phyloP scores from a whole-genome alignment of 78 protist genomes.

The Tieghemostelium lacteum region DNA sequence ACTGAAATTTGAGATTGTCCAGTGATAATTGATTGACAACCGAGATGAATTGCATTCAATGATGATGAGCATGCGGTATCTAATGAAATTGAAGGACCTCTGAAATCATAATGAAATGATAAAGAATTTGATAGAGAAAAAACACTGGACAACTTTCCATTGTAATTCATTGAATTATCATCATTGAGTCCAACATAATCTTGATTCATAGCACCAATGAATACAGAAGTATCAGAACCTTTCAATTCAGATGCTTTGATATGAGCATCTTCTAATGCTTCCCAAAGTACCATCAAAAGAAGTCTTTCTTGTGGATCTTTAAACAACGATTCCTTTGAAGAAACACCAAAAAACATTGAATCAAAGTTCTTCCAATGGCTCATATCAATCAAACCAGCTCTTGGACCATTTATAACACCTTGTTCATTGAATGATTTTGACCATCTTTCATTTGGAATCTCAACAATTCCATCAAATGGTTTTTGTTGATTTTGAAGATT shows the following conservation, averaged over 20 bases:
- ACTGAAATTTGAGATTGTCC: too few relatives aligned
- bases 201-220: not conserved
- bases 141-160: not conserved
- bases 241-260: not conserved
- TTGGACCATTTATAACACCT: not conserved
- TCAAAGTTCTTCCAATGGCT: not conserved
- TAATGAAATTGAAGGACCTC: constrained; percentile 81
- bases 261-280: constrained; percentile 60
- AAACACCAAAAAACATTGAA: constrained; percentile 11
- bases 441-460: constrained; percentile 3
- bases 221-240: constrained; percentile 5
- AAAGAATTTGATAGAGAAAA: not conserved
- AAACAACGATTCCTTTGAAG: constrained; percentile 20
- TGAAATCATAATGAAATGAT: constrained; percentile 22
- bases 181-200: not conserved
- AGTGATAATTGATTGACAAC: too few relatives aligned
- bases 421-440: not conserved
- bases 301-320: constrained; percentile 90
- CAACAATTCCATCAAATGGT: constrained; percentile 17
- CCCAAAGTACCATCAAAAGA: constrained; percentile 58
- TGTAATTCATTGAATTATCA: not conserved
- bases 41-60: too few relatives aligned
- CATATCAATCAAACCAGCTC: constrained; percentile 9
- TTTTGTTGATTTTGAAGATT: too few relatives aligned
- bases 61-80: constrained; percentile 94